Conservation (phyloP, 23 red algal genomes). For the Porphyridium purpureum region DNA sequence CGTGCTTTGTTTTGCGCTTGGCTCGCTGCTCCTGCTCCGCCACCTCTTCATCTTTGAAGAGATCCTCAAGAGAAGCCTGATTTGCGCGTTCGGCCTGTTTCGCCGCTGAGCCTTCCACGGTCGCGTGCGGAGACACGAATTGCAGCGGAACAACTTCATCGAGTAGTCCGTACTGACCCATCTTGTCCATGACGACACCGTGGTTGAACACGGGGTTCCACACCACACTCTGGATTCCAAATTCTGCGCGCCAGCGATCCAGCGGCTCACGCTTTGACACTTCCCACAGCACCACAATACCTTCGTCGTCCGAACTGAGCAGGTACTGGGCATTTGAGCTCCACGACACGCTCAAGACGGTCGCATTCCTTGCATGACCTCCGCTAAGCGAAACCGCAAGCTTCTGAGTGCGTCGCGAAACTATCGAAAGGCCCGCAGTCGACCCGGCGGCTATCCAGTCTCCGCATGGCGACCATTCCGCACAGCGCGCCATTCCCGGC, state of each 20-base stretch:
- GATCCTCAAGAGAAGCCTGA: conserved; percentile 1
- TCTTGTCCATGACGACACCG: conserved; percentile 16
- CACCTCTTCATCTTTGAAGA: conserved; percentile 7
- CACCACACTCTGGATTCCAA: conserved; percentile 12
- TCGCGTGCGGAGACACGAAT: conserved; percentile 7
- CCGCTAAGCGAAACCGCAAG: neutral
- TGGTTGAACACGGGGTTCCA: conserved; percentile 39
- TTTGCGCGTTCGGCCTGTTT: conserved; percentile 11
- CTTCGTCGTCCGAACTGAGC: conserved; percentile 9
- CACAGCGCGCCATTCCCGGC: conserved; percentile 13
- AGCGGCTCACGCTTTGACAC: conserved; percentile 12
- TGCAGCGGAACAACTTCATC: conserved; percentile 30
- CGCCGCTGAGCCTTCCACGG: neutral
- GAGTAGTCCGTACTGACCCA: conserved; percentile 44
- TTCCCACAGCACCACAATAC: conserved; percentile 18
- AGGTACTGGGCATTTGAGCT: conserved; percentile 24
- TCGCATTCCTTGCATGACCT: neutral
- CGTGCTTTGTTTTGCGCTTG: conserved; percentile 9
- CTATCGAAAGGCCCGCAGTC: conserved; percentile 18
- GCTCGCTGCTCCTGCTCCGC: conserved; percentile 5
- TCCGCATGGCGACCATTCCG: conserved; percentile 32
- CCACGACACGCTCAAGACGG: conserved; percentile 22
- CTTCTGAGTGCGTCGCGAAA: conserved; percentile 1
- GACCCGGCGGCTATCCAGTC: conserved; percentile 16
- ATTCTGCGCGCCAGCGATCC: conserved; percentile 15